Evolutionary conservation across 176 grass and related monocot species (phyloP).

Genomic region (Alopecurus myosuroides): DNA sequence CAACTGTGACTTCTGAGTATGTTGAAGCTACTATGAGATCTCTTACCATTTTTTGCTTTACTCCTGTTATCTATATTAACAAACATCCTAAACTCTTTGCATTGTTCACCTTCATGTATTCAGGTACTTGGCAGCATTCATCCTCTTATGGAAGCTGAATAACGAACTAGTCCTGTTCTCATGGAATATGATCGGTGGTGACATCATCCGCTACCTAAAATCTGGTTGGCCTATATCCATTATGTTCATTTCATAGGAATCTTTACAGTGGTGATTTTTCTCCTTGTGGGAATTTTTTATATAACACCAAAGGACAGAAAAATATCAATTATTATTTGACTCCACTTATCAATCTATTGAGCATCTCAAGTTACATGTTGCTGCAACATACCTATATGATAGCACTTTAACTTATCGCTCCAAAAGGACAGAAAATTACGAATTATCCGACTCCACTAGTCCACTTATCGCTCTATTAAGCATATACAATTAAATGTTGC

Average conservation of each 20-base stretch:
- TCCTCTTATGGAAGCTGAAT: conserved; percentile 89
- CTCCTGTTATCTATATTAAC: background rate
- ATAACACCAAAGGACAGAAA: background rate
- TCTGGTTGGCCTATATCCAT: conserved; percentile 54
- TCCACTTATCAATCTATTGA: background rate
- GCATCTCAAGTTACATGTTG: background rate
- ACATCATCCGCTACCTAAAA: conserved; percentile 72
- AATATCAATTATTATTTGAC: background rate
- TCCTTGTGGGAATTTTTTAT: background rate
- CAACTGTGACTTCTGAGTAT: conserved; percentile 90
- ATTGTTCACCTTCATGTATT: conserved; percentile 23
- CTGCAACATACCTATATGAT: background rate
- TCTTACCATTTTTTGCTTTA: background rate
- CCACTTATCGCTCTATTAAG: background rate
- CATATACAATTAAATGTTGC: background rate
- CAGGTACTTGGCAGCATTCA: conserved; percentile 78
- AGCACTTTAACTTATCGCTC: conserved; percentile 17
- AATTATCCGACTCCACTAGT: background rate
- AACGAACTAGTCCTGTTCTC: conserved; percentile 60
- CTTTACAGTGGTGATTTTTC: background rate
- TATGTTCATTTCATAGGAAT: conserved; percentile 11
- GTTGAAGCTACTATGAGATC: conserved; percentile 37
- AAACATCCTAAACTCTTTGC: conserved; percentile 15
- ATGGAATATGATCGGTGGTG: conserved; percentile 39
- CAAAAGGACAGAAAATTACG: background rate